Conservation (phyloP, 106 monocot species). For the Posidonia australis region DNA sequence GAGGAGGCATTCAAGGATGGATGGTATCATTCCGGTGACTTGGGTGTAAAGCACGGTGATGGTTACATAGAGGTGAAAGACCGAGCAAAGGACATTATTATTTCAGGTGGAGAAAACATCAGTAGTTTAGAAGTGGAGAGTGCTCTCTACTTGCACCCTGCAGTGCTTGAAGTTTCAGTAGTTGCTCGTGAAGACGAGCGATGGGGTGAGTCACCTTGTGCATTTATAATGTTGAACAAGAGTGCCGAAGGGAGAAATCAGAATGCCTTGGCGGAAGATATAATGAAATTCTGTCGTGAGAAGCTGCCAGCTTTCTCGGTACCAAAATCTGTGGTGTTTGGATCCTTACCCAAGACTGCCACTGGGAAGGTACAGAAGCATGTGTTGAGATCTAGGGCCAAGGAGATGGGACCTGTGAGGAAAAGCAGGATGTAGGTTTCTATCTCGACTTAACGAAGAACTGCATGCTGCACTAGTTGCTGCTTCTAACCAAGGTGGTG, state of each 20-base stretch:
- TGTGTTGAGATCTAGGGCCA: slow-evolving; percentile 15
- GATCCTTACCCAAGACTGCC: slow-evolving; percentile 17
- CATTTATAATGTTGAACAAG: slow-evolving; percentile 13
- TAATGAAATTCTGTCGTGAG: slow-evolving; percentile 15
- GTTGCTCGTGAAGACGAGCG: slow-evolving; percentile 20
- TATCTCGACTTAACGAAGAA: too few relatives aligned
- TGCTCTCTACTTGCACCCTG: slow-evolving; percentile 16
- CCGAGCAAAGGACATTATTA: slow-evolving; percentile 26
- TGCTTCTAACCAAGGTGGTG: too few relatives aligned
- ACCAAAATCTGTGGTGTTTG: slow-evolving; percentile 22
- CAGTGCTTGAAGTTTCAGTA: slow-evolving; percentile 21
- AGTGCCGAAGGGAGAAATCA: background rate
- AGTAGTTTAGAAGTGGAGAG: slow-evolving; percentile 26
- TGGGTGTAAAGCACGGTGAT: slow-evolving; percentile 25
- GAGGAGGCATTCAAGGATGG: slow-evolving; percentile 19
- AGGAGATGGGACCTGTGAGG: slow-evolving; percentile 19
- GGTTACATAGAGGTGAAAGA: slow-evolving; percentile 29
- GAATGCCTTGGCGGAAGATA: slow-evolving; percentile 10
- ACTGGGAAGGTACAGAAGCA: slow-evolving; percentile 30
- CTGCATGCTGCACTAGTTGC: too few relatives aligned
- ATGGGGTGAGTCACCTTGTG: slow-evolving; percentile 30
- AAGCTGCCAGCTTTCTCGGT: slow-evolving; percentile 23
- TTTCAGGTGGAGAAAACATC: slow-evolving; percentile 28
- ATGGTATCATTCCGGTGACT: slow-evolving; percentile 28
- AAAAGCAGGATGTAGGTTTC: slow-evolving; percentile 1